phyloP scores from a whole-genome alignment of 805 yeast genomes.

The Saccharomyces eubayanus region DNA sequence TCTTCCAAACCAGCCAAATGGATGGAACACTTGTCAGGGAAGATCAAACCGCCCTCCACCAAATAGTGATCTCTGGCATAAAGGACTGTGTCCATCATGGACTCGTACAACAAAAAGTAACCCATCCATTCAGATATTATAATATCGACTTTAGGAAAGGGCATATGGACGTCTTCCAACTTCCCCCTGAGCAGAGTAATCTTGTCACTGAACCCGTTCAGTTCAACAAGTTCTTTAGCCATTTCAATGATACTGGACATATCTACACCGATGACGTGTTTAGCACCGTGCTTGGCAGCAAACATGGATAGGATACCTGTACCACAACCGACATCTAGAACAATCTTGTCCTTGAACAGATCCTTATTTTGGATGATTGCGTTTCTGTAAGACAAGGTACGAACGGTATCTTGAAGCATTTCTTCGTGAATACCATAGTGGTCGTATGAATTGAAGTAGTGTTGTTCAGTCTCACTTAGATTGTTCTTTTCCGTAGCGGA shows the following conservation, averaged over 20 bases:
- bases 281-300: constrained; percentile 98
- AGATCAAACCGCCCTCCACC: constrained; percentile 70
- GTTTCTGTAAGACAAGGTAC: constrained; percentile 85
- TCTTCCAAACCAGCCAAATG: constrained; percentile 90
- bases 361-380: constrained; percentile 87
- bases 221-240: constrained; percentile 81
- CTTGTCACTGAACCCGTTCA: constrained; percentile 78
- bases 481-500: constrained; percentile 61
- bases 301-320: constrained; percentile 97
- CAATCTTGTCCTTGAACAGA: constrained; percentile 85
- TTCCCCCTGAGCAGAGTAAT: constrained; percentile 88
- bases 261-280: constrained; percentile 94
- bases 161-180: constrained; percentile 83
- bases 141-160: constrained; percentile 84
- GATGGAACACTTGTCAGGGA: constrained; percentile 90
- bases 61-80: constrained; percentile 88
- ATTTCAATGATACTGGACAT: constrained; percentile 93
- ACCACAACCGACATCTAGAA: constrained; percentile 97
- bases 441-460: constrained; percentile 90
- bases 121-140: constrained; percentile 99
- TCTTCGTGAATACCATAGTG: constrained; percentile 98
- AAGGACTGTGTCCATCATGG: constrained; percentile 94
- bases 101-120: constrained; percentile 87
- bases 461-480: constrained; percentile 76
- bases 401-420: constrained; percentile 91